phyloP scores from a whole-genome alignment of 495 filamentous ascomycete genomes.

The Lophiostoma macrostomum region DNA sequence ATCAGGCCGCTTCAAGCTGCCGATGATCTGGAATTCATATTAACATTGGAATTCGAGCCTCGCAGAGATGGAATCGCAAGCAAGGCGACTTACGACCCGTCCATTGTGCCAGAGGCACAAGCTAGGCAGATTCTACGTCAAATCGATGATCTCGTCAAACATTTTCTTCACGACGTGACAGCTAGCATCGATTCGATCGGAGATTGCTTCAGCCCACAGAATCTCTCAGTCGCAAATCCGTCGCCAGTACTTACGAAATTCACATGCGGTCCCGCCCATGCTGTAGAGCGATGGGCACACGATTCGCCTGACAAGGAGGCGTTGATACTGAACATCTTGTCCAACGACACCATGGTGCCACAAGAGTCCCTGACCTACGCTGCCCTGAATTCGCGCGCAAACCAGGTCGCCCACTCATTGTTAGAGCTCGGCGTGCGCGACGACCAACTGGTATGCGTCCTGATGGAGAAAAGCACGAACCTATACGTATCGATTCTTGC shows the following conservation, averaged over 20 bases:
- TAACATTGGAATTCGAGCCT: slow-evolving; percentile 71
- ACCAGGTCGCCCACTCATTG: slow-evolving; percentile 61
- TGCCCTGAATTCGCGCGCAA: slow-evolving; percentile 59
- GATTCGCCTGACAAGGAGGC: slow-evolving; percentile 54
- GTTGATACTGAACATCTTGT: slow-evolving; percentile 55
- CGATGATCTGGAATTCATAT: slow-evolving; percentile 69
- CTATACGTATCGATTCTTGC: slow-evolving; percentile 71
- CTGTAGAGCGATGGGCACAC: slow-evolving; percentile 53
- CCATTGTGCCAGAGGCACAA: slow-evolving; percentile 50
- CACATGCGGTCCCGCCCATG: slow-evolving; percentile 42
- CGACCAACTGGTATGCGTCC: slow-evolving; percentile 60
- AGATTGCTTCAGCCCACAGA: slow-evolving; percentile 38
- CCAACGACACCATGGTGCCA: slow-evolving; percentile 36
- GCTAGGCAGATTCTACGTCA: slow-evolving; percentile 54
- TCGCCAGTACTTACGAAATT: slow-evolving; percentile 27
- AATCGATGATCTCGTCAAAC: slow-evolving; percentile 50
- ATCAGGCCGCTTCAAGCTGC: slow-evolving; percentile 52
- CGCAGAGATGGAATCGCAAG: slow-evolving; percentile 40
- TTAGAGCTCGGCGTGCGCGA: slow-evolving; percentile 43
- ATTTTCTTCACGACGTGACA: slow-evolving; percentile 46
- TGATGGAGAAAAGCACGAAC: slow-evolving; percentile 66
- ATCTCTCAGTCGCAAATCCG: slow-evolving; percentile 57
- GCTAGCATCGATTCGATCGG: slow-evolving; percentile 40
- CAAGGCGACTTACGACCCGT: slow-evolving; percentile 52
- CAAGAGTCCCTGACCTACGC: slow-evolving; percentile 55